phyloP scores from a whole-genome alignment of 495 filamentous ascomycete genomes.

The Pyrenula massariospora region DNA sequence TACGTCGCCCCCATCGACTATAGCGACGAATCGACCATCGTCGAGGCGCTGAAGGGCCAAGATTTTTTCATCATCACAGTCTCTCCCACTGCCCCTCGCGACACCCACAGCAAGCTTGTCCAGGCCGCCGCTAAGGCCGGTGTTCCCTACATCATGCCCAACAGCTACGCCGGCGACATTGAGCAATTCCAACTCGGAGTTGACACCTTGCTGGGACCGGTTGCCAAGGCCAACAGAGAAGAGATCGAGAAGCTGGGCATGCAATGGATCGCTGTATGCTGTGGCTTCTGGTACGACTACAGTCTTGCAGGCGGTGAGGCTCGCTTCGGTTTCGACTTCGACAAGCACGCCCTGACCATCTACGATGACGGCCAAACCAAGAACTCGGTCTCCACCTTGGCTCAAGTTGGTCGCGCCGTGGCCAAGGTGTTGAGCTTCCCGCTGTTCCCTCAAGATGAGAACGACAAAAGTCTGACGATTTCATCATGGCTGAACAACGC shows the following conservation, averaged over 20 bases:
- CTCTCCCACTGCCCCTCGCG: conserved; percentile 15
- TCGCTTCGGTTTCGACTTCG: conserved; percentile 35
- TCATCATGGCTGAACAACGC: conserved; percentile 23
- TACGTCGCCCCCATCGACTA: conserved; percentile 30
- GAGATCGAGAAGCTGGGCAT: conserved; percentile 31
- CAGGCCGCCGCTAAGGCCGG: conserved; percentile 22
- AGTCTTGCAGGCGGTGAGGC: conserved; percentile 19
- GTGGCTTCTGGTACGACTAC: conserved; percentile 43
- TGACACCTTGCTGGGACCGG: conserved; percentile 11
- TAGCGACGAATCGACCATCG: conserved; percentile 20
- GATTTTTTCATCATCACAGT: conserved; percentile 27
- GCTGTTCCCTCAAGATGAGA: conserved; percentile 31
- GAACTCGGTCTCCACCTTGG: conserved; percentile 27
- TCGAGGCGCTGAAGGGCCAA: conserved; percentile 27
- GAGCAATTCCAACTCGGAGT: background rate
- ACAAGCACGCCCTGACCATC: conserved; percentile 20
- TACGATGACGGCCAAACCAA: conserved; percentile 35
- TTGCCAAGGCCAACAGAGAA: background rate
- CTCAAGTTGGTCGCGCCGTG: conserved; percentile 31
- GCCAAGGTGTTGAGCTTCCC: conserved; percentile 30
- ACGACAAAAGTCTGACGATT: conserved; percentile 15
- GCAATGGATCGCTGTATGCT: conserved; percentile 35
- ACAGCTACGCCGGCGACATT: conserved; percentile 13
- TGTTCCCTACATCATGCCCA: conserved; percentile 26
- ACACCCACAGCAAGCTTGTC: conserved; percentile 15